Percentiles rank a stretch among this genome's conserved stretches.
Evolutionary conservation across 805 yeast genomes (phyloP).

Genomic region (Jamesozyma rosinii): DNA sequence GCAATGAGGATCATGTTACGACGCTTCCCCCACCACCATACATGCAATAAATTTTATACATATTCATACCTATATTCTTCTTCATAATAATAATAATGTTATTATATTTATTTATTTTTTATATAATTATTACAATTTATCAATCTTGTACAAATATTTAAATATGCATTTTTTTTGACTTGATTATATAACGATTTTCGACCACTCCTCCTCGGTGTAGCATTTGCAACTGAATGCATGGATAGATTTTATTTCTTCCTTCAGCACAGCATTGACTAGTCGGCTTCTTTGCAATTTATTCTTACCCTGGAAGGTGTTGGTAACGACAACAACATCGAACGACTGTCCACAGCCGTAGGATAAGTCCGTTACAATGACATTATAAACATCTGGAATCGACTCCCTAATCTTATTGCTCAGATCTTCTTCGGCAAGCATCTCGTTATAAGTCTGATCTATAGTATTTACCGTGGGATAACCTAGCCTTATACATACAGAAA

Average conservation of each 20-base stretch:
- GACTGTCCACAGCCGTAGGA: conserved; percentile 98
- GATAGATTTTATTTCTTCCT: conserved; percentile 75
- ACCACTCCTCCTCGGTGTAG: conserved; percentile 87
- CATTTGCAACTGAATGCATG: conserved; percentile 95
- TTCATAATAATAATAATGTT: background rate
- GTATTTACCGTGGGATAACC: too few relatives aligned
- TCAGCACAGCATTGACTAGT: conserved; percentile 67
- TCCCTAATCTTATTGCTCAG: conserved; percentile 20
- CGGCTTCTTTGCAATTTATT: conserved; percentile 82
- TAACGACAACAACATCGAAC: conserved; percentile 82
- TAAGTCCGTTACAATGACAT: conserved; percentile 33
- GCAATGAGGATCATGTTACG: conserved; percentile 18
- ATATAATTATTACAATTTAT: background rate
- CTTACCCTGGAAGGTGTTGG: conserved; percentile 62
- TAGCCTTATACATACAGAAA: too few relatives aligned
- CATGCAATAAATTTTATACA: background rate
- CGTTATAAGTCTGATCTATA: too few relatives aligned
- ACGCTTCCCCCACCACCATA: conserved; percentile 23
- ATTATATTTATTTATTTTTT: too few relatives aligned
- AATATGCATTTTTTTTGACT: background rate
- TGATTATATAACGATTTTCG: conserved; percentile 21
- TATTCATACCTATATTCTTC: too few relatives aligned
- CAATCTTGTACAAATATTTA: conserved; percentile 2
- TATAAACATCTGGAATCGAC: conserved; percentile 23
- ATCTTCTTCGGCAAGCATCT: conserved; percentile 17